phyloP scores from a whole-genome alignment of 2,329 filamentous ascomycete species.

The Aspergillus sp. region DNA sequence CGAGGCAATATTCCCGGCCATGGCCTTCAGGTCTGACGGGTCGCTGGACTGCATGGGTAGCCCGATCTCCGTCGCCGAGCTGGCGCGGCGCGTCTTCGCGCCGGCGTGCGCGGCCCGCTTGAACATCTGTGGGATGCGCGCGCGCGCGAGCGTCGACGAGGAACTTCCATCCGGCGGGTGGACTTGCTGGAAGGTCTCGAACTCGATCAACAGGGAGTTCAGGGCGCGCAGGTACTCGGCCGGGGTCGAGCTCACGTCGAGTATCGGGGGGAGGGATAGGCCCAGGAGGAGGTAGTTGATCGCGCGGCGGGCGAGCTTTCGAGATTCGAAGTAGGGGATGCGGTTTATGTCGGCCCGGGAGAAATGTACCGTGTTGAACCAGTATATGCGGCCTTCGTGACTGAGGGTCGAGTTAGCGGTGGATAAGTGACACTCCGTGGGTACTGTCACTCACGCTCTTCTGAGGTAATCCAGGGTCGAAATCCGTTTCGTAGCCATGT shows the following conservation, averaged over 20 bases:
- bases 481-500: conserved; percentile 87
- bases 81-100: conserved; percentile 58
- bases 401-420: conserved; percentile 45
- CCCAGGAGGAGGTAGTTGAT: conserved; percentile 93
- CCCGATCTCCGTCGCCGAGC: conserved; percentile 60
- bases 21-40: conserved; percentile 46
- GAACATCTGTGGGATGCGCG: conserved; percentile 80
- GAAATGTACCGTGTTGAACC: conserved; percentile 97
- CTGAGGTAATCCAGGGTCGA: conserved; percentile 89
- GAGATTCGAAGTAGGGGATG: conserved; percentile 80
- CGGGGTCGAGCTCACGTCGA: conserved; percentile 77
- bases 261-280: conserved; percentile 81
- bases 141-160: conserved; percentile 68
- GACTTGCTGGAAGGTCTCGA: conserved; percentile 87
- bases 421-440: too few relatives aligned
- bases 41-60: conserved; percentile 51
- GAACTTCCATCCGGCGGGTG: conserved; percentile 73
- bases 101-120: conserved; percentile 59
- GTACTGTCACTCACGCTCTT: conserved; percentile 67
- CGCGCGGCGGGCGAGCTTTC: conserved; percentile 82
- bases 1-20: conserved; percentile 39
- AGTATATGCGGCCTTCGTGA: conserved; percentile 91
- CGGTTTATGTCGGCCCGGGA: conserved; percentile 74
- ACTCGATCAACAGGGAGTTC: conserved; percentile 82
- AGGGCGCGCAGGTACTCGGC: conserved; percentile 84